Evolutionary conservation across 805 yeast species (phyloP).

Genomic region (Cyberlindnera bimundalis): DNA sequence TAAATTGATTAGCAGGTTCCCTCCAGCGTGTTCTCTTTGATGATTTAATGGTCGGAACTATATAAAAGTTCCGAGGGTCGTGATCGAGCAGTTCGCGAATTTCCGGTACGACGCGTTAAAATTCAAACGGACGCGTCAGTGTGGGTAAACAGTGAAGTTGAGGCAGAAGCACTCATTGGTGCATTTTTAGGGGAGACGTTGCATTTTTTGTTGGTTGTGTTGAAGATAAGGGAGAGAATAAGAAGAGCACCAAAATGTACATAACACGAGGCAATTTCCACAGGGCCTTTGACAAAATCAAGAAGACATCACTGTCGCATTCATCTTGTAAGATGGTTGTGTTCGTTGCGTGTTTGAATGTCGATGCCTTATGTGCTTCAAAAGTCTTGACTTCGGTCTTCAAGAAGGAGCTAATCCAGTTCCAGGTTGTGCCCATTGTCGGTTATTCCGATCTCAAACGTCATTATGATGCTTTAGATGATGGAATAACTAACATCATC

Average conservation of each 20-base stretch:
- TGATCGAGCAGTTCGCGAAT: background rate
- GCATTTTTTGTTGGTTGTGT: too few relatives aligned
- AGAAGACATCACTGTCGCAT: slow-evolving; percentile 75
- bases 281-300: slow-evolving; percentile 62
- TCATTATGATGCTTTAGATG: slow-evolving; percentile 64
- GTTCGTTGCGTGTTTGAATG: slow-evolving; percentile 85
- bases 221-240: background rate
- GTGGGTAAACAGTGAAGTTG: background rate
- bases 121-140: background rate
- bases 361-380: slow-evolving; percentile 90
- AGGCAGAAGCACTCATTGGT: too few relatives aligned
- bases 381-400: slow-evolving; percentile 67
- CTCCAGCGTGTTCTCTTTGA: slow-evolving; percentile 2
- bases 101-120: slow-evolving; percentile 2
- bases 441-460: slow-evolving; percentile 78
- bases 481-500: slow-evolving; percentile 70
- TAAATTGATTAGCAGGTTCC: too few relatives aligned
- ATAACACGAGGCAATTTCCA: slow-evolving; percentile 68
- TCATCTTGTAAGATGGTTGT: slow-evolving; percentile 80
- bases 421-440: slow-evolving; percentile 86
- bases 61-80: background rate
- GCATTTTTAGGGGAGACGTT: too few relatives aligned
- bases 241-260: slow-evolving; percentile 48
- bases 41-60: background rate
- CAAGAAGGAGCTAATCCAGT: slow-evolving; percentile 79